These are phyloP conservation scores for Fabrea salina DNA, from an alignment of 169 alveolate genomes.

Conservation along the genomic window DNA sequence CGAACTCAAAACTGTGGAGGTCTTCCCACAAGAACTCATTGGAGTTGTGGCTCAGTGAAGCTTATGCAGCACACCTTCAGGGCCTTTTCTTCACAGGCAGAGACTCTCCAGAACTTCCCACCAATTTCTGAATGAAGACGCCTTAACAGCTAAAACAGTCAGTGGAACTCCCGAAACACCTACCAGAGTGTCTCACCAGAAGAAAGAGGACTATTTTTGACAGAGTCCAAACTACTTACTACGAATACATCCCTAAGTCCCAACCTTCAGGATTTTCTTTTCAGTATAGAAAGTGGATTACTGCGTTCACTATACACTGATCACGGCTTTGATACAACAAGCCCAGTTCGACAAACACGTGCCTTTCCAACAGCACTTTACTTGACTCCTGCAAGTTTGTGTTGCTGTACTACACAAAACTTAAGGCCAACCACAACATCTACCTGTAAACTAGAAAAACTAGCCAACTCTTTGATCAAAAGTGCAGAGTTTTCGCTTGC, in stretches of 20 bases:
- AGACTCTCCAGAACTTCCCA: conserved; percentile 9
- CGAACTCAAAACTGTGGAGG: neutral
- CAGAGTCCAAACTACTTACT: too few relatives aligned
- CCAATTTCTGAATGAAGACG: conserved; percentile 13
- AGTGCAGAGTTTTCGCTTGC: neutral
- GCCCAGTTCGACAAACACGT: neutral
- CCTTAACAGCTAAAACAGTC: neutral
- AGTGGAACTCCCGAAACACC: too few relatives aligned
- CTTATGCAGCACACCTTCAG: neutral
- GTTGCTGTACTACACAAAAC: neutral
- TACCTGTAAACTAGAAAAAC: neutral
- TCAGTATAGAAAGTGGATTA: neutral
- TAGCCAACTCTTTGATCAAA: neutral
- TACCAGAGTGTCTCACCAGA: too few relatives aligned
- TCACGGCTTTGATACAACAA: neutral
- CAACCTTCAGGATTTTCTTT: neutral
- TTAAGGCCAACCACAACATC: neutral
- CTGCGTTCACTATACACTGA: neutral
- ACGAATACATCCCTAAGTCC: too few relatives aligned
- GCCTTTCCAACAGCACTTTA: neutral
- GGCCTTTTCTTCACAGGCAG: neutral
- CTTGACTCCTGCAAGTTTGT: neutral
- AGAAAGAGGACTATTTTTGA: too few relatives aligned
- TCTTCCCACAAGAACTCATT: neutral
- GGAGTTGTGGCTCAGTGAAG: neutral